Evolutionary conservation across 208 protist species (phyloP), one percentile per base, ranked within the genome.

Genomic region (Novymonas esmeraldas): DNA sequence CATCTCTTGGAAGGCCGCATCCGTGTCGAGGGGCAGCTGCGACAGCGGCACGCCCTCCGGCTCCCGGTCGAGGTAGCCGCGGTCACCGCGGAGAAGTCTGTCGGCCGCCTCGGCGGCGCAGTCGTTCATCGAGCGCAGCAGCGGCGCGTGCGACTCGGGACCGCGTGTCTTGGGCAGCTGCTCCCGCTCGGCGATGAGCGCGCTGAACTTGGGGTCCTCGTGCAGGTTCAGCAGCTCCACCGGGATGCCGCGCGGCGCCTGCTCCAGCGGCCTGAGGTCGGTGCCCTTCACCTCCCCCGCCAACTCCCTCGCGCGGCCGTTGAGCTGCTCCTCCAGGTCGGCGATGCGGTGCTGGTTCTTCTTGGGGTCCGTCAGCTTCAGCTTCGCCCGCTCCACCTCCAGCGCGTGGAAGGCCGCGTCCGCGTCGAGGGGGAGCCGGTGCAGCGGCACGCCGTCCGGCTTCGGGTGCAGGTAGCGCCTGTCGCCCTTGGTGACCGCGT

Each of bases 221-320:
- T 94, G 85, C 7, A 83, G 79, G 29, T 83, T 72, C 31, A 94
- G 66, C 46, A 92, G 62, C 61, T 74, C 78, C n/a, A 94, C 57
- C 6, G 89, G 89, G 41, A 94, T 82, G 50, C 78, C 89, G 26
- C 76, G 74, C n/a, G 83, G 78, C 6, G 58, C 52, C 48, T 65
- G 67, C 1, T 76, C 55, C 9, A 94, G 74, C 3, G 52, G 74
- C 48, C 75, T 51, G 33, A 90, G 64, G 58, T 94, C 89, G n/a
- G 68, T 42, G 16, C 28, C 48, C 70, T 90, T 89, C 41, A 84
- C 56, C 26, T 65, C 75, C 56, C 36, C 33, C 20, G 85, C 89
- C 48, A 94, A 64, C 57, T 90, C 81, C 31, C 46, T 66, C 3
- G 79, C 75, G 31, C 84, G 88, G 3, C 75, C 67, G 46, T 84